phyloP scores from a whole-genome alignment of 768 basidiomycete species.

The Macrolepiota dolichaula region DNA sequence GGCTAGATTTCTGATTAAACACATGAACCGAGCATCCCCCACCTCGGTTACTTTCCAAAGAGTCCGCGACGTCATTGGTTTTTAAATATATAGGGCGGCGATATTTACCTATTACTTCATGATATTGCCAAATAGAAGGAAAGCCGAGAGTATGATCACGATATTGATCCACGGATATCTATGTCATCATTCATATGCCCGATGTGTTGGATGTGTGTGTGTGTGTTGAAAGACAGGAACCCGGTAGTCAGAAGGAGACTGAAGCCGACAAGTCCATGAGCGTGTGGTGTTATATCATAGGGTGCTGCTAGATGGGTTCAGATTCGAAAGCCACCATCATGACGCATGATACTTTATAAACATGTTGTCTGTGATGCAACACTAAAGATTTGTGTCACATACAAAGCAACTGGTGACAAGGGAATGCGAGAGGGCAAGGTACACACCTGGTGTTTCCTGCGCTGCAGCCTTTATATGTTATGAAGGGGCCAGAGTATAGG shows the following conservation, averaged over 20 bases:
- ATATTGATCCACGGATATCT: constrained; percentile 9
- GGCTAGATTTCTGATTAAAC: neutral
- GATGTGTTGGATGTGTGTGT: neutral
- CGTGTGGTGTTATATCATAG: neutral
- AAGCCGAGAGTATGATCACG: neutral
- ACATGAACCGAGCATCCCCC: neutral
- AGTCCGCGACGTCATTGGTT: neutral
- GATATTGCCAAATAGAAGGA: neutral
- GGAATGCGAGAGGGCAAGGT: neutral
- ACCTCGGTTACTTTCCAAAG: neutral
- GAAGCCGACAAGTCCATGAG: neutral
- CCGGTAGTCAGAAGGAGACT: neutral
- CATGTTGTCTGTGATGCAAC: neutral
- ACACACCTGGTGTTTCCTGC: neutral
- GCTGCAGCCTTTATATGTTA: neutral
- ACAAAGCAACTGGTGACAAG: neutral
- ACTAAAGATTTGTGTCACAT: neutral
- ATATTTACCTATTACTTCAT: neutral
- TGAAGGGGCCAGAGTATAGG: neutral
- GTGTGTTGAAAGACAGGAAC: neutral
- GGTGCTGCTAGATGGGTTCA: neutral
- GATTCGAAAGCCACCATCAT: neutral
- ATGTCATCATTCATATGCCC: neutral
- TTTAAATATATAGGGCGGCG: neutral
- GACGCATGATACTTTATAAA: neutral